Evolutionary conservation across 345 rosid species (phyloP), one percentile per base, ranked within the genome.

Genomic region (Boechera divaricarpa): DNA sequence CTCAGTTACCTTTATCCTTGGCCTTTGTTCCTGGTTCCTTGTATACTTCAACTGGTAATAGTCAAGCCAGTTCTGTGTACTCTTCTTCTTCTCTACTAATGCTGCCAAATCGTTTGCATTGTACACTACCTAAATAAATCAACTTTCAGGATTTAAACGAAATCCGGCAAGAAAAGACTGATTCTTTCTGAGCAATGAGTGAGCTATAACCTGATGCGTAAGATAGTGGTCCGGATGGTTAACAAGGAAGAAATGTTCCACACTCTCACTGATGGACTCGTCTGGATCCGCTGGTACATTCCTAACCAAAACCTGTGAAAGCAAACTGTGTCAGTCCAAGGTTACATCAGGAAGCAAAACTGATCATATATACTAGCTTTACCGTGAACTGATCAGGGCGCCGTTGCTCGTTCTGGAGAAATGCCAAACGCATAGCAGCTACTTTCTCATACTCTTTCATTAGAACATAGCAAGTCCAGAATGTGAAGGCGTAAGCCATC

Each of bases 341-440:
- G 5, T 29, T 63, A 55, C 18, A 63, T 35, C 58, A 63, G 7
- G 26, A 63, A 29, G 2, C 36, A 64, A 29, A 68, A 56, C 10
- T 55, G 47, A 42, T 33, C 26, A 53, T n/a, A 39, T n/a, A 48
- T 24, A 59, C 9, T 38, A 15, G 26, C 51, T 83, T 72, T 86
- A 95, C 99, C 41, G 99, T 85, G 85, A 87, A 95, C 57, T 95
- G 98, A 84, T 95, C 97, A 6, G 98, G 91, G 11, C 96, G 87
- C 0, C 96, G 90, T 61, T 73, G 76, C 79, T 90, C 99, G 4
- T 90, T 77, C 56, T 87, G 87, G 68, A 95, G 87, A 86, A 95
- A 95, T 10, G 86, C 82, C 86, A 89, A 79, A 62, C 99, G 85
- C 99, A 92, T 88, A 11, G 72, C 65, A 70, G 98, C 91, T 67